Evolutionary conservation across 495 filamentous ascomycete species (phyloP).

Genomic region (Aspergillus bertholletiae): DNA sequence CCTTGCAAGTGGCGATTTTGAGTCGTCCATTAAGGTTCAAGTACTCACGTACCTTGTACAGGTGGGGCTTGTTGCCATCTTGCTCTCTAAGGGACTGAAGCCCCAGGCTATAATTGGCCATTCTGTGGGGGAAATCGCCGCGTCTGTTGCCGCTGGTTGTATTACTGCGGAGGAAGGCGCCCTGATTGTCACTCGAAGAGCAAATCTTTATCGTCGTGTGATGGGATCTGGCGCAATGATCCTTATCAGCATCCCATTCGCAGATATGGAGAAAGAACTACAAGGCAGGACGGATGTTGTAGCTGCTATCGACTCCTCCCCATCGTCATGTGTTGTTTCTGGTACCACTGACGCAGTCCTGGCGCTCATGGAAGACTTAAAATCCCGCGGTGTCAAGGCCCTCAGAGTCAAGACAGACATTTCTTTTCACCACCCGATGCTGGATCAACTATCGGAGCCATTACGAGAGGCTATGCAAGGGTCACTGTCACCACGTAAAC

Average conservation of each 20-base stretch:
- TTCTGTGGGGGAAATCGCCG: slow-evolving; percentile 35
- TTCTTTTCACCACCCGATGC: slow-evolving; percentile 27
- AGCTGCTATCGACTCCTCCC: slow-evolving; percentile 43
- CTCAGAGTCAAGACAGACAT: slow-evolving; percentile 29
- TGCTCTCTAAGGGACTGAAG: slow-evolving; percentile 16
- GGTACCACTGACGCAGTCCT: slow-evolving; percentile 21
- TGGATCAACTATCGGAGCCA: slow-evolving; percentile 23
- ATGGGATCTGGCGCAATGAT: slow-evolving; percentile 51
- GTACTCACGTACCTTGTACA: slow-evolving; percentile 32
- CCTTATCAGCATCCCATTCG: slow-evolving; percentile 45
- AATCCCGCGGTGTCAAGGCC: slow-evolving; percentile 19
- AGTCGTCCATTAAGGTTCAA: slow-evolving; percentile 23
- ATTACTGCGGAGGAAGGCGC: slow-evolving; percentile 26
- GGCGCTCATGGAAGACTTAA: slow-evolving; percentile 7
- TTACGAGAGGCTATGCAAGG: slow-evolving; percentile 17
- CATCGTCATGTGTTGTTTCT: slow-evolving; percentile 36
- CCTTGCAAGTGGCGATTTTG: slow-evolving; percentile 24
- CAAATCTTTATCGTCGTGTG: slow-evolving; percentile 30
- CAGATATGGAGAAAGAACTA: slow-evolving; percentile 24
- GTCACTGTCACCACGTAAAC: slow-evolving; percentile 16
- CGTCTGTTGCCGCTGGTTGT: slow-evolving; percentile 21
- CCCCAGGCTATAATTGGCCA: slow-evolving; percentile 33
- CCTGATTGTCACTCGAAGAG: slow-evolving; percentile 27
- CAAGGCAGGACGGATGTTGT: slow-evolving; percentile 15
- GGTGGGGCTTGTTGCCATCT: slow-evolving; percentile 20